Conservation (phyloP, 352 stramenopile genomes). For the Phytophthora ohioensis region DNA sequence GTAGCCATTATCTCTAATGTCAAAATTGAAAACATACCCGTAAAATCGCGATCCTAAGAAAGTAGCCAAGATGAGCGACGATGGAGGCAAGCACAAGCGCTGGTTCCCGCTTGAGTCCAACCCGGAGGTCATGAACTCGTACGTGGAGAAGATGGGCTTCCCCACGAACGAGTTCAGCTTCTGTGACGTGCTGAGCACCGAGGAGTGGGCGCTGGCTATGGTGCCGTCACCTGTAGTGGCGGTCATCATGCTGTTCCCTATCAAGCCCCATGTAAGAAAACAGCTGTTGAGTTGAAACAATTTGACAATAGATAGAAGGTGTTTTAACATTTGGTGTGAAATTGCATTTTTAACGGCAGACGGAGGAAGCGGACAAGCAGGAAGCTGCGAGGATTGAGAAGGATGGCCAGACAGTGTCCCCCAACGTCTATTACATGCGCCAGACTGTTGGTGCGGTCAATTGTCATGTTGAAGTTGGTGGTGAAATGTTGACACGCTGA, state of each 20-base stretch:
- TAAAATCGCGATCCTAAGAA: slow-evolving; percentile 3
- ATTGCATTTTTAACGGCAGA: slow-evolving; percentile 40
- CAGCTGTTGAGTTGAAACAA: slow-evolving; percentile 23
- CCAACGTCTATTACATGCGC: slow-evolving; percentile 92
- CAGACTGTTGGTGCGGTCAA: slow-evolving; percentile 91
- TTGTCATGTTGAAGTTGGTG: slow-evolving; percentile 6
- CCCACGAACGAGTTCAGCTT: slow-evolving; percentile 88
- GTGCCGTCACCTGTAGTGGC: slow-evolving; percentile 93
- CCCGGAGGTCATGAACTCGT: slow-evolving; percentile 95
- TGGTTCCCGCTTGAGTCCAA: slow-evolving; percentile 96
- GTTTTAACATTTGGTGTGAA: slow-evolving; percentile 14
- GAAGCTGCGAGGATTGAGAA: slow-evolving; percentile 74
- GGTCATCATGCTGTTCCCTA: slow-evolving; percentile 96
- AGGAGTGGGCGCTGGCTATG: slow-evolving; percentile 97
- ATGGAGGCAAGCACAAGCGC: slow-evolving; percentile 60
- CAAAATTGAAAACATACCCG: no score
- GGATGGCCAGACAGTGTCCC: slow-evolving; percentile 78
- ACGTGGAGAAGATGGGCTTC: slow-evolving; percentile 95
- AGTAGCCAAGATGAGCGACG: slow-evolving; percentile 51
- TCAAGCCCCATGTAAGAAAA: slow-evolving; percentile 83
- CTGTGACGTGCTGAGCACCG: slow-evolving; percentile 95
- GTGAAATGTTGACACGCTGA: slow-evolving; percentile 6
- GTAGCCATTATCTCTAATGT: no score
- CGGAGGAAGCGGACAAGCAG: slow-evolving; percentile 80
- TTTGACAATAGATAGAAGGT: not conserved